Conservation (phyloP, 352 stramenopile genomes). For the Discostella stelligera region DNA sequence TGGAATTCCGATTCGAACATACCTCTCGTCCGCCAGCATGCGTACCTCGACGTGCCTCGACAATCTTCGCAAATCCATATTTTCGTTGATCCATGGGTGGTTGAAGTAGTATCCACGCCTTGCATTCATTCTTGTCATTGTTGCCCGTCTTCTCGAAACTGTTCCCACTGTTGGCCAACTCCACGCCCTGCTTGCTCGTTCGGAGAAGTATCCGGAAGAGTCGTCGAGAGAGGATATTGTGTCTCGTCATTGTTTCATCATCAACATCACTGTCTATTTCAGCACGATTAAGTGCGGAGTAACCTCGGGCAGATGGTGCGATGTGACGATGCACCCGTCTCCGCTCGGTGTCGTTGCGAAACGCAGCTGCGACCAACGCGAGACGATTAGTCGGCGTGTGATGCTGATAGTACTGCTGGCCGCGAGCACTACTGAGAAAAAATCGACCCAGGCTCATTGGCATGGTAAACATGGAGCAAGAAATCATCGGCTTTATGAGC, state of each 20-base stretch:
- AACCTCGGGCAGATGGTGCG: neutral
- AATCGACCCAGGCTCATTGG: neutral
- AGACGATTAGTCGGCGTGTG: neutral
- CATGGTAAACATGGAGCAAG: neutral
- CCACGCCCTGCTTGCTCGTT: conserved; percentile 24
- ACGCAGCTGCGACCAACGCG: neutral
- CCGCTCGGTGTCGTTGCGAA: neutral
- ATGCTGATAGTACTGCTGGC: neutral
- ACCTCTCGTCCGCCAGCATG: neutral
- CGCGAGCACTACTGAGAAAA: too few species aligned
- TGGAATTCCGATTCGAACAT: neutral
- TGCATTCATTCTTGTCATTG: neutral
- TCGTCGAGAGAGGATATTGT: conserved; percentile 35
- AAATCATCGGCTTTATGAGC: neutral
- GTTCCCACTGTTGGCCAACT: conserved; percentile 1
- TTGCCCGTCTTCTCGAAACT: neutral
- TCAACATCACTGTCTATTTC: conserved; percentile 1
- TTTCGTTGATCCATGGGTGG: conserved; percentile 40
- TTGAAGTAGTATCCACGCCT: conserved; percentile 55
- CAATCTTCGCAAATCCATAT: conserved; percentile 50
- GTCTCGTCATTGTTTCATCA: conserved; percentile 24
- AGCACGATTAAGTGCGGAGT: neutral
- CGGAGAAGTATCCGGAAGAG: conserved; percentile 60
- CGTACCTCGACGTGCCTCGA: conserved; percentile 9
- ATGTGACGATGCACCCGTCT: neutral